Evolutionary conservation across 2,329 filamentous ascomycete genomes (phyloP).

Genomic region (Penicillium sp.): DNA sequence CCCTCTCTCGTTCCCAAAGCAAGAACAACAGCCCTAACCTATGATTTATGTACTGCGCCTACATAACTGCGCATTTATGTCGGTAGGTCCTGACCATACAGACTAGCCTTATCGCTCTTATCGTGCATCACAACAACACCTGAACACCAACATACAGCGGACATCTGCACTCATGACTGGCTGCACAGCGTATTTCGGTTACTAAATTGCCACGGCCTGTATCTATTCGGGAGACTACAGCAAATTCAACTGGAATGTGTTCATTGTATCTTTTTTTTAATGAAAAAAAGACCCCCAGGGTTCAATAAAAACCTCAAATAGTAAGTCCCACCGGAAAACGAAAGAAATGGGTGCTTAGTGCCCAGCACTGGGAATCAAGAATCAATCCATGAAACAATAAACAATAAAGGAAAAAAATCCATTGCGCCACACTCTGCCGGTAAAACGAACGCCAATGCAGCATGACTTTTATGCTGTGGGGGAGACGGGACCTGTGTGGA

Average conservation of each 20-base stretch:
- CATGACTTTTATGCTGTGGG: slow-evolving; percentile 3
- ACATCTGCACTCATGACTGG: slow-evolving; percentile 5
- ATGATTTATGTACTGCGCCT: neutral
- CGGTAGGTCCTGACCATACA: neutral
- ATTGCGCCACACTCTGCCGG: slow-evolving; percentile 9
- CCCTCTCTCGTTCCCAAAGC: neutral
- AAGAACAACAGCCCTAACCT: neutral
- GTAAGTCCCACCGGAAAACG: neutral
- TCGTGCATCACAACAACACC: neutral
- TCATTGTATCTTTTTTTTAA: neutral
- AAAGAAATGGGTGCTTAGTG: slow-evolving; percentile 4
- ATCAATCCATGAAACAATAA: neutral
- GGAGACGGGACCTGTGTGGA: neutral
- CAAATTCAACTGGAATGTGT: neutral
- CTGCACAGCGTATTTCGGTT: slow-evolving; percentile 8
- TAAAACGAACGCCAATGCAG: slow-evolving; percentile 21
- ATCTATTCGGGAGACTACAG: neutral
- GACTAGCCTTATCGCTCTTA: slow-evolving; percentile 5
- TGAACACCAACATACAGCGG: neutral
- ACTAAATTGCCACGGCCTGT: slow-evolving; percentile 17
- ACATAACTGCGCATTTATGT: neutral
- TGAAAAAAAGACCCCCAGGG: neutral
- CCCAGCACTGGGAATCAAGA: slow-evolving; percentile 10
- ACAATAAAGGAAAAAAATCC: neutral
- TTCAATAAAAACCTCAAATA: neutral